Evolutionary conservation across 192 early-diverging fungal genomes (phyloP).

Genomic region (Gonapodya prolifera): DNA sequence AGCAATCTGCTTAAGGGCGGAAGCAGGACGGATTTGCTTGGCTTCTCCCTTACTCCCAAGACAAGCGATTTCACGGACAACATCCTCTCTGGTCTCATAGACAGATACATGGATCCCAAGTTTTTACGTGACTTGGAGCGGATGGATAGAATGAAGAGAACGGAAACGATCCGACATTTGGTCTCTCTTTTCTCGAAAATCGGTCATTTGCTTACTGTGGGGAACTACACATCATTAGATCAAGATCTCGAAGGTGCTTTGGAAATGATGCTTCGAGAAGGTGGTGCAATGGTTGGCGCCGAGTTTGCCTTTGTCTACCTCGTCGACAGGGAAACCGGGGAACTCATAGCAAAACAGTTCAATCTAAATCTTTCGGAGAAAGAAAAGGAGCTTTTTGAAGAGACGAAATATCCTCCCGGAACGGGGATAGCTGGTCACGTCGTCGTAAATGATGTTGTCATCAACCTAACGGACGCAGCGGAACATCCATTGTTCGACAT

Average conservation of each 20-base stretch:
- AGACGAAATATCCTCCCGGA: constrained; percentile 15
- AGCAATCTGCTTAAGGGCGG: neutral
- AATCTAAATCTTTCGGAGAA: constrained; percentile 13
- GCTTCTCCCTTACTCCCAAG: neutral
- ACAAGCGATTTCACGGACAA: neutral
- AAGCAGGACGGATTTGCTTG: neutral
- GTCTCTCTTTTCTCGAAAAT: constrained; percentile 27
- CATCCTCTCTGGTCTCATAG: constrained; percentile 20
- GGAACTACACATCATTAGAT: constrained; percentile 21
- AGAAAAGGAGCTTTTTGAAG: constrained; percentile 16
- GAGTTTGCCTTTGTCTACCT: constrained; percentile 24
- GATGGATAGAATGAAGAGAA: constrained; percentile 19
- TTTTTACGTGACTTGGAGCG: constrained; percentile 27
- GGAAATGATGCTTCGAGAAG: constrained; percentile 20
- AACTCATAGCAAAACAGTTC: constrained; percentile 17
- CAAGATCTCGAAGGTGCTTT: constrained; percentile 21
- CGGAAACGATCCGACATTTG: constrained; percentile 24
- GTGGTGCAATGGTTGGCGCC: constrained; percentile 15
- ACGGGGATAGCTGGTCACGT: constrained; percentile 28
- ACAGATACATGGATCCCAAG: constrained; percentile 32
- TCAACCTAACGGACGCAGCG: constrained; percentile 26
- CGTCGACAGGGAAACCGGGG: constrained; percentile 24
- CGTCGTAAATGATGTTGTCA: constrained; percentile 15
- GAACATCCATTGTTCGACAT: constrained; percentile 20
- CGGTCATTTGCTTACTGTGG: constrained; percentile 22